Evolutionary conservation across 1,139 yeast genomes (phyloP).

Genomic region (Wickerhamomyces sp.): DNA sequence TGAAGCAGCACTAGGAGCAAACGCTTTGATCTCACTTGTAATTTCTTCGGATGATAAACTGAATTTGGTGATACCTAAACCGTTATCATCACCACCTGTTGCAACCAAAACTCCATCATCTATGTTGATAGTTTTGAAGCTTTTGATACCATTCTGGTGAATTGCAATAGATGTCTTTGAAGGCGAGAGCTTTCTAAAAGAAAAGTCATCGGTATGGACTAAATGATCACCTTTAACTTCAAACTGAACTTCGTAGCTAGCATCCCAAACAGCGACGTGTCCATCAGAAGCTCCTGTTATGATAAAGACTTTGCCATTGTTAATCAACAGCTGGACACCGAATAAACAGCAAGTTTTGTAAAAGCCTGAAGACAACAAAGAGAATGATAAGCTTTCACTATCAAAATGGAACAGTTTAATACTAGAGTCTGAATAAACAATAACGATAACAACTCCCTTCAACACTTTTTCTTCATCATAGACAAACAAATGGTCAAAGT

Average conservation of each 20-base stretch:
- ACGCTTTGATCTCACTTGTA: conserved; percentile 27
- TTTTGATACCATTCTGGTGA: conserved; percentile 84
- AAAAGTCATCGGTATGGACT: conserved; percentile 2
- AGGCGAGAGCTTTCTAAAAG: neutral
- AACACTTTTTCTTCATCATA: conserved; percentile 19
- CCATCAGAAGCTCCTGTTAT: conserved; percentile 84
- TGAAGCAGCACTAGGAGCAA: conserved; percentile 63
- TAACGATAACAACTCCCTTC: conserved; percentile 48
- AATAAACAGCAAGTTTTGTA: conserved; percentile 78
- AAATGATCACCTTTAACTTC: conserved; percentile 8
- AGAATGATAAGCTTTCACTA: conserved; percentile 33
- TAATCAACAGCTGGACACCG: conserved; percentile 46
- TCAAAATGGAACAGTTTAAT: conserved; percentile 63
- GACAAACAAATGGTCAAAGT: conserved; percentile 49
- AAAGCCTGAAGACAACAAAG: conserved; percentile 39
- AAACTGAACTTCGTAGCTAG: conserved; percentile 30
- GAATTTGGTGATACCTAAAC: conserved; percentile 47
- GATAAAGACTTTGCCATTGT: conserved; percentile 32
- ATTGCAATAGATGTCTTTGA: conserved; percentile 40
- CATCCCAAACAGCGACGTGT: conserved; percentile 55
- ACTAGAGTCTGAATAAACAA: conserved; percentile 83
- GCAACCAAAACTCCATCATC: conserved; percentile 25
- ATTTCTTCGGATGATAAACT: conserved; percentile 20
- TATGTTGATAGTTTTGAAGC: conserved; percentile 31
- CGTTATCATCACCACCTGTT: conserved; percentile 94